Conservation (phyloP, 768 basidiomycete genomes). For the Leucogyrophana mollusca region DNA sequence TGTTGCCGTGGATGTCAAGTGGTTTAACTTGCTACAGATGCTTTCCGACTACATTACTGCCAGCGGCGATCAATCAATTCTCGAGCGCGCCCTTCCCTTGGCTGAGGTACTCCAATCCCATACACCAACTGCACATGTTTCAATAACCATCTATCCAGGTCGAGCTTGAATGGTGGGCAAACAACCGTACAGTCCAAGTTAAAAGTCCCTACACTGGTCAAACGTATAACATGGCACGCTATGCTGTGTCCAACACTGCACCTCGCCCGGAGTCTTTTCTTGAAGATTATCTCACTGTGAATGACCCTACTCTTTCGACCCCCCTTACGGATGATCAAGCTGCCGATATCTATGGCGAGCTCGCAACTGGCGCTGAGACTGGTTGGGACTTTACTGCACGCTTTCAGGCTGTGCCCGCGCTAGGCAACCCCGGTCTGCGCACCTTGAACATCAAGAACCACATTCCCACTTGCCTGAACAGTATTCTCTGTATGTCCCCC, state of each 20-base stretch:
- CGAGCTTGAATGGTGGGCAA: constrained; percentile 83
- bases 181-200: constrained; percentile 67
- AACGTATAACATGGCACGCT: constrained; percentile 67
- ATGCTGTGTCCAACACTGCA: constrained; percentile 78
- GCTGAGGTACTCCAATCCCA: constrained; percentile 55
- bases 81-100: constrained; percentile 77
- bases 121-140: not conserved
- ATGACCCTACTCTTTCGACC: constrained; percentile 54
- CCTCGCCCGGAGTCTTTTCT: constrained; percentile 87
- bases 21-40: constrained; percentile 54
- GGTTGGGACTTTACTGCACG: constrained; percentile 50
- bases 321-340: constrained; percentile 60
- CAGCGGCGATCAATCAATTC: constrained; percentile 72
- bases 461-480: constrained; percentile 79
- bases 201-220: constrained; percentile 68
- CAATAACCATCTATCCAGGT: constrained; percentile 37
- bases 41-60: constrained; percentile 76
- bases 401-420: constrained; percentile 36
- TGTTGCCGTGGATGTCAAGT: not conserved
- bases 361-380: constrained; percentile 86
- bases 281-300: constrained; percentile 75
- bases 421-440: constrained; percentile 55
- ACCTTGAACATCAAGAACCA: constrained; percentile 68
- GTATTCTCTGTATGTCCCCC: constrained; percentile 68
- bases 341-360: constrained; percentile 75